Base-by-base conservation (phyloP, 192 early-diverging fungal species). In the Coemansia asiatica region DNA sequence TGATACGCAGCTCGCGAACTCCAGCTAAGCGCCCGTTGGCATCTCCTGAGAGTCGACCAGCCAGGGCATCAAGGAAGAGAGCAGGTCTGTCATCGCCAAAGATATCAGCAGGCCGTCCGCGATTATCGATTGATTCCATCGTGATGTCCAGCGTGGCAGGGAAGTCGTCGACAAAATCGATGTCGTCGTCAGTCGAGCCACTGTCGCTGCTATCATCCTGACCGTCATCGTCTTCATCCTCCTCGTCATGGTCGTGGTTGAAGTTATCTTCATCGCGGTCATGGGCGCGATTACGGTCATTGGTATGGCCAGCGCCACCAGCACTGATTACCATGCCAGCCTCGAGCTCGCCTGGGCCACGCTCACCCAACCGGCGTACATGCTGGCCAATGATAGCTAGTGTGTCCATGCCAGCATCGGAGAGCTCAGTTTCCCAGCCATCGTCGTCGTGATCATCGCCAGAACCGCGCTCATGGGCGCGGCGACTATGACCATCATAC, bases 61-160 rank as follows among this genome's bases (percentile, higher is more conserved):
- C 49, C 18, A 81, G 27, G n/a, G 74, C 71, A 5, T 72, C 72
- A n/a, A 72, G 31, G n/a, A 72, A 47, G 19, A 81, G 22, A 8
- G 56, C 64, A 4, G 63, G 29, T 15, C 18, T 16, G 25, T 66
- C 69, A 1, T 63, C 21, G 25, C 18, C 36, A 47, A 27, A 28
- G 1, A 60, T 8, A 44, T 23, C 10, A 1, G 59, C 25, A 16
- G 59, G 40, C 16, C 36, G 40, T 15, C 40, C 59, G 40, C 25
- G 59, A 22, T 35, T 72, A 46, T 76, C 79, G 21, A 81, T 69
- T 0, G 70, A 60, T 46, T 81, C 78, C 78, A 75, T 81, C 1
- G 78, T 75, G 22, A 81, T 66, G 36, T 81, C 79, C 18, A 81
- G 44, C 33, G 67, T 60, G 15, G 60, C 61, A 0, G 73, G 67